Conservation (phyloP, 2,329 filamentous ascomycete species). For the Alternaria conjuncta region DNA sequence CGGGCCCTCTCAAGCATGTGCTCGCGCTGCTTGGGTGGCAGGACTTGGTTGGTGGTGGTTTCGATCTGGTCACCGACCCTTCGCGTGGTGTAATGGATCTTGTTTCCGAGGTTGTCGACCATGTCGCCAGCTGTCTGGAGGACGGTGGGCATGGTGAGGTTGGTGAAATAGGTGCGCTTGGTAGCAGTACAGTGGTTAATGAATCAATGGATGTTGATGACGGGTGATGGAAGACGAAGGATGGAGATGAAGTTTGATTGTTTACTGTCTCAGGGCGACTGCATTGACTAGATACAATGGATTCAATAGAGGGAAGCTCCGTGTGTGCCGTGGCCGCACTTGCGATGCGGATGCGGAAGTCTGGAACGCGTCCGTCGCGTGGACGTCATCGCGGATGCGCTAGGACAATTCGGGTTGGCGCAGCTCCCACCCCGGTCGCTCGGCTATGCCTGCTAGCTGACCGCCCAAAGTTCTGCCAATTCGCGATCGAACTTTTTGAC, state of each 20-base stretch:
- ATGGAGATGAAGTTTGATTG: background rate
- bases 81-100: conserved; percentile 21
- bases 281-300: background rate
- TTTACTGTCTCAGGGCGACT: background rate
- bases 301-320: background rate
- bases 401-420: background rate
- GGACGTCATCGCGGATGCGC: conserved; percentile 17
- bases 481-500: conserved; percentile 36
- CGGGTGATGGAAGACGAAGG: background rate
- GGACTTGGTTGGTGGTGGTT: conserved; percentile 56
- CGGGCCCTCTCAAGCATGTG: conserved; percentile 61
- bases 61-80: conserved; percentile 32
- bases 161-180: background rate
- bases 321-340: conserved; percentile 1
- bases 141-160: conserved; percentile 23
- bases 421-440: background rate
- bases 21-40: conserved; percentile 68
- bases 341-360: background rate
- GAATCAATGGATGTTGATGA: background rate
- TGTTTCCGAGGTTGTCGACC: conserved; percentile 26
- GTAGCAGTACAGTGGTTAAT: background rate
- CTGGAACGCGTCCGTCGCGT: conserved; percentile 21
- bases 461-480: conserved; percentile 28
- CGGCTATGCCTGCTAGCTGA: conserved; percentile 12
- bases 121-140: conserved; percentile 35